A percentile compares a stretch with the other conserved stretches of the same genome.
Evolutionary conservation across 768 basidiomycete genomes (phyloP).

Genomic region (Psilocybe cubensis): DNA sequence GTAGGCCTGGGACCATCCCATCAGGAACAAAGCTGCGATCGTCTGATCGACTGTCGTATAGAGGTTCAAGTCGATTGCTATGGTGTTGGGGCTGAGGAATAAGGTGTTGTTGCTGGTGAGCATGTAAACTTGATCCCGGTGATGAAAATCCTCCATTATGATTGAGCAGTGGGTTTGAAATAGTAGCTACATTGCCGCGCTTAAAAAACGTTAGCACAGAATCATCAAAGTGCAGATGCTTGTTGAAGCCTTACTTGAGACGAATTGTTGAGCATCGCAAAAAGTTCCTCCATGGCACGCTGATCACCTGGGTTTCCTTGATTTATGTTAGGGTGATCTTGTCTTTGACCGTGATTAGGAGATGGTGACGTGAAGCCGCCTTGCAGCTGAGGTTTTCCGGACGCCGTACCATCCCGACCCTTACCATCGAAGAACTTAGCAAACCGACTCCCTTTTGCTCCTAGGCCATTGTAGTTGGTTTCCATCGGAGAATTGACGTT

Average conservation of each 20-base stretch:
- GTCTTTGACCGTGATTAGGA: conserved; percentile 48
- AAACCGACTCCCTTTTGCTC: conserved; percentile 78
- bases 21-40: conserved; percentile 83
- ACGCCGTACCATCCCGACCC: conserved; percentile 43
- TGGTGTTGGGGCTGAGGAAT: conserved; percentile 48
- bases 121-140: conserved; percentile 41
- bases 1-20: conserved; percentile 84
- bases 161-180: conserved; percentile 25
- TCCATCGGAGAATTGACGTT: conserved; percentile 26
- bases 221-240: neutral
- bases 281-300: conserved; percentile 77
- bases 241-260: conserved; percentile 58
- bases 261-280: conserved; percentile 80
- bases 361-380: conserved; percentile 48
- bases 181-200: conserved; percentile 31
- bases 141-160: conserved; percentile 35
- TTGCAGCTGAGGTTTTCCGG: conserved; percentile 39
- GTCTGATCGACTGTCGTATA: conserved; percentile 76
- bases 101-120: conserved; percentile 46
- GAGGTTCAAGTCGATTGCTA: conserved; percentile 60
- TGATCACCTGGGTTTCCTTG: conserved; percentile 47
- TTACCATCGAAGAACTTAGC: conserved; percentile 90
- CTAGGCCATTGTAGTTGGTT: conserved; percentile 44
- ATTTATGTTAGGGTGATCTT: conserved; percentile 44
- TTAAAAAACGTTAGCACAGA: conserved; percentile 28